phyloP scores from a whole-genome alignment of 306 rosid species.

The Vigna hirtella region DNA sequence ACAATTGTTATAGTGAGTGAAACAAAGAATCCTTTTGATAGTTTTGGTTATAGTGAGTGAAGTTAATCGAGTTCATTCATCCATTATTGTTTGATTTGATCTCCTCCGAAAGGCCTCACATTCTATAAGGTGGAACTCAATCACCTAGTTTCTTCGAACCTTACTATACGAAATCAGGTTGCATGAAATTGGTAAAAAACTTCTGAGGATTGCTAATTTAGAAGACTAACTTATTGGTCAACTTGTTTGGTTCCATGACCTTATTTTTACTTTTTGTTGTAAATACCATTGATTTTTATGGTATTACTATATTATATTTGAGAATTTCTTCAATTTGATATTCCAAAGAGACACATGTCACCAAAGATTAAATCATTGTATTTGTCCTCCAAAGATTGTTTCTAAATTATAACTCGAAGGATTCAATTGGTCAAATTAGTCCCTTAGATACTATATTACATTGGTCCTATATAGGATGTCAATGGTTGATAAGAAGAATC shows the following conservation, averaged over 20 bases:
- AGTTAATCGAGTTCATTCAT: not conserved
- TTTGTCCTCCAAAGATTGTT: not conserved
- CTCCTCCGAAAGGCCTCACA: not conserved
- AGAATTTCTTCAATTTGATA: not conserved
- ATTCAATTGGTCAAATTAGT: not conserved
- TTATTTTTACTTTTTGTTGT: not conserved
- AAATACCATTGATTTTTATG: not conserved
- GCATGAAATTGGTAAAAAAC: not conserved
- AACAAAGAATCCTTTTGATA: not conserved
- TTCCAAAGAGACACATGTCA: not conserved
- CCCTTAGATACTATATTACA: not conserved
- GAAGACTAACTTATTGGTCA: not conserved
- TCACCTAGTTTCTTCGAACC: not conserved
- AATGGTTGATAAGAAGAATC: not conserved
- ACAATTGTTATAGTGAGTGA: not conserved
- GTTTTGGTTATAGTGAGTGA: not conserved
- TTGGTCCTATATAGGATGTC: not conserved
- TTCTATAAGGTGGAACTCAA: not conserved
- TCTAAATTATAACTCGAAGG: not conserved
- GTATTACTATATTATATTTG: not conserved
- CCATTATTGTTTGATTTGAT: not conserved
- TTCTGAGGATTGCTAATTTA: not conserved
- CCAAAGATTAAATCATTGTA: no score
- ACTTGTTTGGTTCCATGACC: not conserved
- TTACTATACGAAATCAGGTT: not conserved